phyloP scores from a whole-genome alignment of 352 stramenopile species.

The Pythium insidiosum region DNA sequence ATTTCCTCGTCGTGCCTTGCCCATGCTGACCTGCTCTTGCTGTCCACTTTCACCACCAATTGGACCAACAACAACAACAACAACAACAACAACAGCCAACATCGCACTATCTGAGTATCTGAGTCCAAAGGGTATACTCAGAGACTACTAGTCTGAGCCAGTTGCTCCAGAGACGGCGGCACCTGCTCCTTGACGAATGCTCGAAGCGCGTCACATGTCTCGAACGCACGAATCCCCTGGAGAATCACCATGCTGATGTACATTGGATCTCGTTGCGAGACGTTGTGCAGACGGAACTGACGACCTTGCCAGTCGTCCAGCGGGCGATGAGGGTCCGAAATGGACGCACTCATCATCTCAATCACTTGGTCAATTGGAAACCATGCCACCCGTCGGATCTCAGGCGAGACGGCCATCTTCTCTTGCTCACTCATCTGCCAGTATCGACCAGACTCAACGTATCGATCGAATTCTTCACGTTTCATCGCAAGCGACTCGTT shows the following conservation, averaged over 20 bases:
- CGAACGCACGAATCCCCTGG: slow-evolving; percentile 22
- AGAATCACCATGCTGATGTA: slow-evolving; percentile 42
- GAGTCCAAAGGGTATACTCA: too few relatives aligned
- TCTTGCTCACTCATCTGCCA: slow-evolving; percentile 25
- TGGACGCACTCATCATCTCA: slow-evolving; percentile 25
- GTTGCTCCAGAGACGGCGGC: slow-evolving; percentile 12
- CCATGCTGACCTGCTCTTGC: too few relatives aligned
- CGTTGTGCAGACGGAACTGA: slow-evolving; percentile 27
- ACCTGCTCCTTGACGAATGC: slow-evolving; percentile 15
- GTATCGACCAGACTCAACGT: slow-evolving; percentile 25
- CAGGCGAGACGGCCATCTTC: slow-evolving; percentile 41
- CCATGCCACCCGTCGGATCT: slow-evolving; percentile 47
- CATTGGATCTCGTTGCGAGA: slow-evolving; percentile 36
- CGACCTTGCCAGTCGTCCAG: slow-evolving; percentile 32
- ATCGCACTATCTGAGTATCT: too few relatives aligned
- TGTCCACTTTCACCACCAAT: too few relatives aligned
- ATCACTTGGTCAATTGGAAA: slow-evolving; percentile 46
- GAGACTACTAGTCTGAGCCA: too few relatives aligned
- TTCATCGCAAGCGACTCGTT: slow-evolving; percentile 33
- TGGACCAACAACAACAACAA: too few relatives aligned
- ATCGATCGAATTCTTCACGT: slow-evolving; percentile 22
- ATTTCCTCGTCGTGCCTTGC: too few relatives aligned
- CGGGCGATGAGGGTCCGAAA: slow-evolving; percentile 18
- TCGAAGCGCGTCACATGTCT: slow-evolving; percentile 12
- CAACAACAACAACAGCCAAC: too few relatives aligned